Evolutionary conservation across 768 basidiomycete genomes (phyloP), one percentile per base, ranked within the genome.

Genomic region (Pluteus cervinus): DNA sequence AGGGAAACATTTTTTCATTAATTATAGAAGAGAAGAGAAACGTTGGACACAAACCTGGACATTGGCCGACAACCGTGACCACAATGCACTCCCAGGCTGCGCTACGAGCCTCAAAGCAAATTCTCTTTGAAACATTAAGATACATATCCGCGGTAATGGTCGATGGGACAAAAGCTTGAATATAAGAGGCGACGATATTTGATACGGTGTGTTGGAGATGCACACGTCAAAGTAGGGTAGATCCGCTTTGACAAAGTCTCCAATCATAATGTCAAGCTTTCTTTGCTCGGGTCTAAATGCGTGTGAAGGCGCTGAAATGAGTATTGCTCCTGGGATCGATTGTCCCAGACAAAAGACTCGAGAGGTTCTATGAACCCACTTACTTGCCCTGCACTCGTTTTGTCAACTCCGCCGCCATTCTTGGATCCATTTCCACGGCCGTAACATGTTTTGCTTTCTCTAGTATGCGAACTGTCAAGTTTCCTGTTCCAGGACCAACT

Each of bases 91-190:
- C 6, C 81, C 81, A 0, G 96, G 91, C 16, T 76, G 70, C 3
- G 94, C 94, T 28, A 87, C 80, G 8, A 99, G 75, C 2, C 96
- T 84, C 43, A 93, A 70, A 0, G 96, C 96, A 53, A 99, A 99
- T 61, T 99, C 96, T 39, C 92, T 85, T 64, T 99, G 96, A 68
- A 99, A 99, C 96, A 99, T 99, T 65, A 99, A 86, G 44, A 99
- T 90, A 23, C 91, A 89, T 40, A 86, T 79, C 17, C 94, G 89
- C 57, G 87, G 90, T 29, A 97, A 69, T 0, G 96, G 96, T 2
- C 96, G 86, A 52, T 97, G 92, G 2, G 96, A 98, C 33, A 98
- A 80, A 23, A 99, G 77, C 42, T 89, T 87, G 73, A 99, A 99
- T 39, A 97, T 85, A 34, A 99, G 82, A 4, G 93, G 89, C 1